Percentiles rank a stretch among this genome's conserved stretches.
phyloP scores from a whole-genome alignment of 1,284 basidiomycete species.

The Moniliella sp. region DNA sequence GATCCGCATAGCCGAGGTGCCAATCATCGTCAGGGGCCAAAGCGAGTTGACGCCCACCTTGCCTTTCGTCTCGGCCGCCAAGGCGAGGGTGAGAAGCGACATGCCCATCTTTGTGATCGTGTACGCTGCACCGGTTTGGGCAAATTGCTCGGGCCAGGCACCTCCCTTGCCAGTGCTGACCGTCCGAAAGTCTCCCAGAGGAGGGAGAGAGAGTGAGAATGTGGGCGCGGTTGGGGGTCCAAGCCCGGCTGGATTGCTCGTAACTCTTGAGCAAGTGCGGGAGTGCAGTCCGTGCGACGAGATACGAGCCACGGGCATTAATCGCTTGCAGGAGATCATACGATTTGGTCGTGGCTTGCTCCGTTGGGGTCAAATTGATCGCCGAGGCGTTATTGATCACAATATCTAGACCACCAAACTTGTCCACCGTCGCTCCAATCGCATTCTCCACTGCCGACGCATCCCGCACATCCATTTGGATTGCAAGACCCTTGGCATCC shows the following conservation, averaged over 20 bases:
- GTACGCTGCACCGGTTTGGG: constrained; percentile 11
- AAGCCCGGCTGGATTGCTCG: constrained; percentile 22
- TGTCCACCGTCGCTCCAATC: constrained; percentile 8
- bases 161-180: constrained; percentile 4
- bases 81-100: constrained; percentile 18
- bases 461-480: constrained; percentile 30
- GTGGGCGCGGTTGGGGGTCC: too few species aligned
- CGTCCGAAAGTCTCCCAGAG: constrained; percentile 12
- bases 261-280: constrained; percentile 13
- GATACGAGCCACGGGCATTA: constrained; percentile 23
- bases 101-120: constrained; percentile 29
- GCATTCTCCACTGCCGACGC: constrained; percentile 15
- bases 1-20: constrained; percentile 22
- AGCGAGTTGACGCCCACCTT: constrained; percentile 20
- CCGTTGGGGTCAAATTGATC: constrained; percentile 20
- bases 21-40: constrained; percentile 21
- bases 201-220: constrained; percentile 27
- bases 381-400: constrained; percentile 32
- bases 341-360: constrained; percentile 11
- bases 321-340: constrained; percentile 5
- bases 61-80: constrained; percentile 20
- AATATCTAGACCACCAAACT: constrained; percentile 27
- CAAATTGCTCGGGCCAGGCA: constrained; percentile 10
- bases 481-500: constrained; percentile 10
- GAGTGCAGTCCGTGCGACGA: constrained; percentile 21